Conservation (phyloP, 192 early-diverging fungal genomes). For the Coemansia sp. region DNA sequence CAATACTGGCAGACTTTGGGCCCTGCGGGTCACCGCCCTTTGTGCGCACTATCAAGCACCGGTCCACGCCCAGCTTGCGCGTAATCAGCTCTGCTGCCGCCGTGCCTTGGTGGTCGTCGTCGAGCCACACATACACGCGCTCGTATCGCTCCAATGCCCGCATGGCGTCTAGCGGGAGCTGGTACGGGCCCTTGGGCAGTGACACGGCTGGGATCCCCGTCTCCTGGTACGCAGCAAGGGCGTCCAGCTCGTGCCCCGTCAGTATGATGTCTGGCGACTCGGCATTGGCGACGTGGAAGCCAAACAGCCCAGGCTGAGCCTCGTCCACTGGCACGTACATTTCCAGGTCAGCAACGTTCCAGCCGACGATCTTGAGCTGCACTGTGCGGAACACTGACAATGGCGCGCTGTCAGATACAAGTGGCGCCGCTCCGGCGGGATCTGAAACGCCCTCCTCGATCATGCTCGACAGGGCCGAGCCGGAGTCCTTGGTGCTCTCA, state of each 20-base stretch:
- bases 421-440: neutral
- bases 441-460: slow-evolving; percentile 8
- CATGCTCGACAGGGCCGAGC: slow-evolving; percentile 18
- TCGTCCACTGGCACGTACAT: slow-evolving; percentile 61
- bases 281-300: slow-evolving; percentile 59
- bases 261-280: slow-evolving; percentile 58
- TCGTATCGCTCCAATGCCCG: slow-evolving; percentile 67
- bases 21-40: slow-evolving; percentile 45
- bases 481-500: slow-evolving; percentile 10
- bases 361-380: slow-evolving; percentile 59
- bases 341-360: slow-evolving; percentile 45
- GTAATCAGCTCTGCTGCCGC: slow-evolving; percentile 62
- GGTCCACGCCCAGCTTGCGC: slow-evolving; percentile 66
- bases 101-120: slow-evolving; percentile 68
- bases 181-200: slow-evolving; percentile 59
- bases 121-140: slow-evolving; percentile 69
- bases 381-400: slow-evolving; percentile 33
- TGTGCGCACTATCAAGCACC: slow-evolving; percentile 62
- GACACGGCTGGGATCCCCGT: slow-evolving; percentile 66
- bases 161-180: slow-evolving; percentile 62
- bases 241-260: slow-evolving; percentile 66
- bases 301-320: slow-evolving; percentile 62
- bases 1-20: slow-evolving; percentile 60
- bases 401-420: neutral
- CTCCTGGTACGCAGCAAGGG: slow-evolving; percentile 67